Conservation (phyloP, 306 rosid genomes). For the Myrica gale region DNA sequence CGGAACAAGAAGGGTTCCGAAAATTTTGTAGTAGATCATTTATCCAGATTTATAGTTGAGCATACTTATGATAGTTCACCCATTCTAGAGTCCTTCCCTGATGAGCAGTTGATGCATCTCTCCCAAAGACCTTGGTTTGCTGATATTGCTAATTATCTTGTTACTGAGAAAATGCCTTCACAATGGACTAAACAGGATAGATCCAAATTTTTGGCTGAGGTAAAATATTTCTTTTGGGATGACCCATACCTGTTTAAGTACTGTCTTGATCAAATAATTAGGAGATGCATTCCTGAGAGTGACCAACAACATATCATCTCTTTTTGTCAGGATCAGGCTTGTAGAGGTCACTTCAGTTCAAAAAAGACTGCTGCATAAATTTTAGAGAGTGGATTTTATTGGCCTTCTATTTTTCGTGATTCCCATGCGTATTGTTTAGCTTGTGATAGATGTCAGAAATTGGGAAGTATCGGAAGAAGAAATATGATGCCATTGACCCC, state of each 20-base stretch:
- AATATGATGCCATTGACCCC: too few relatives aligned
- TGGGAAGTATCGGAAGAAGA: too few relatives aligned
- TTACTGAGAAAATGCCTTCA: neutral
- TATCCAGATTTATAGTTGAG: neutral
- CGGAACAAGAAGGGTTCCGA: neutral
- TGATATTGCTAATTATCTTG: neutral
- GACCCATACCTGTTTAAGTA: too few relatives aligned
- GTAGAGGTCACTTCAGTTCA: slow-evolving; percentile 4
- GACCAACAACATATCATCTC: neutral
- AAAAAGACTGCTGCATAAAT: neutral
- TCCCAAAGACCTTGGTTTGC: neutral
- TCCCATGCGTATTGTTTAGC: too few relatives aligned
- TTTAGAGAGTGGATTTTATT: too few relatives aligned
- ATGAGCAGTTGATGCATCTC: neutral
- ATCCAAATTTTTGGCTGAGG: too few relatives aligned
- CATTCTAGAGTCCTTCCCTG: neutral
- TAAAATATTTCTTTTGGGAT: too few relatives aligned
- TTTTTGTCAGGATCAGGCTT: neutral
- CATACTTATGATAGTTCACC: neutral
- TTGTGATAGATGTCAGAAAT: too few relatives aligned
- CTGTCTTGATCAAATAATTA: neutral
- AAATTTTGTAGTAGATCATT: neutral
- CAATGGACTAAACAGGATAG: too few relatives aligned
- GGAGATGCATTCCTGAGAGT: neutral
- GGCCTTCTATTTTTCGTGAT: too few relatives aligned